phyloP scores from a whole-genome alignment of 2,329 filamentous ascomycete species.

The Fusarium sp. region DNA sequence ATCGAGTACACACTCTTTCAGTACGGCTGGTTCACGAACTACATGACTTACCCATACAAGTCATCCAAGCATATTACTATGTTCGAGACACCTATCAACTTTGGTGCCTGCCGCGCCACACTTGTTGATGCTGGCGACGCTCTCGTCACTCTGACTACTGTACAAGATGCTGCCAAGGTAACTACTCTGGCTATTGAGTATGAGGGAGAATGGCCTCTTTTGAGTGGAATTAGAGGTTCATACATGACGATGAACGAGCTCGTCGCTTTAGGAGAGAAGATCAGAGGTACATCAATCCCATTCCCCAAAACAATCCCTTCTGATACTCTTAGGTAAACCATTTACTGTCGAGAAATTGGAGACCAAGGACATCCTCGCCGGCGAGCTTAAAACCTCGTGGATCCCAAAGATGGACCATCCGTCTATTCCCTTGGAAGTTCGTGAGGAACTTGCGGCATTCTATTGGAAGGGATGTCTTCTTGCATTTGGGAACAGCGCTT shows the following conservation, averaged over 20 bases:
- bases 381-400: conserved; percentile 43
- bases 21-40: conserved; percentile 65
- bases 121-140: conserved; percentile 56
- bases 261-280: conserved; percentile 53
- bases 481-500: conserved; percentile 27
- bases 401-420: conserved; percentile 30
- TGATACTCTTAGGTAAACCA: conserved; percentile 25
- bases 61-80: conserved; percentile 57
- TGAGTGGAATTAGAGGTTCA: conserved; percentile 56
- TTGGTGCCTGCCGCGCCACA: conserved; percentile 56
- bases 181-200: conserved; percentile 57
- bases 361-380: conserved; percentile 35
- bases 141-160: conserved; percentile 58
- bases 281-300: conserved; percentile 40
- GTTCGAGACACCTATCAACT: conserved; percentile 54
- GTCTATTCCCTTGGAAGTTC: conserved; percentile 32
- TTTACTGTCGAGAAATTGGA: conserved; percentile 36
- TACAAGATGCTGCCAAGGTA: conserved; percentile 55
- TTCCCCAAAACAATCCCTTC: rapidly evolving
- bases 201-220: conserved; percentile 55
- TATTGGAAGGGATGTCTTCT: conserved; percentile 15
- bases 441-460: conserved; percentile 13
- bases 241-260: conserved; percentile 51
- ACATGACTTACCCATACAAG: conserved; percentile 62
- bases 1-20: conserved; percentile 69